Evolutionary conservation across 495 filamentous ascomycete species (phyloP).

Genomic region (Aspergillus coremiiformis): DNA sequence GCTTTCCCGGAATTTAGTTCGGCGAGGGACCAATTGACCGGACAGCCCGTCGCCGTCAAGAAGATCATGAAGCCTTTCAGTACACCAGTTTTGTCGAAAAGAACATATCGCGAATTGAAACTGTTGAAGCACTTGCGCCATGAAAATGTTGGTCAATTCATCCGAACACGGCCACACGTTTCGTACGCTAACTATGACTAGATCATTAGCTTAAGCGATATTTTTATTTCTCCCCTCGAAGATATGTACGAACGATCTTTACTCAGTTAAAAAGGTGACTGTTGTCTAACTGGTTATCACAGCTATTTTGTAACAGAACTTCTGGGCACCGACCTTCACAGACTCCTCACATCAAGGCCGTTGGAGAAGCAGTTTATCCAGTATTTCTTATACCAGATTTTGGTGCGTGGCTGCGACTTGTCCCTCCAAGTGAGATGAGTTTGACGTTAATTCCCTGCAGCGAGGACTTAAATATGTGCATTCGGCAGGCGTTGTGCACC

Average conservation of each 20-base stretch:
- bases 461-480: slow-evolving; percentile 98
- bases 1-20: slow-evolving; percentile 51
- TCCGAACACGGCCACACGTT: not conserved
- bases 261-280: not conserved
- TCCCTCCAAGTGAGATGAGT: not conserved
- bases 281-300: slow-evolving; percentile 18
- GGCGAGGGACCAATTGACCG: slow-evolving; percentile 93
- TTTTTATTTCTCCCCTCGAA: slow-evolving; percentile 98
- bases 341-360: slow-evolving; percentile 87
- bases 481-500: slow-evolving; percentile 95
- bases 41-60: slow-evolving; percentile 93
- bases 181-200: slow-evolving; percentile 31
- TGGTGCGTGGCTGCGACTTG: slow-evolving; percentile 47
- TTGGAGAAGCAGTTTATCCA: slow-evolving; percentile 99
- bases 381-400: slow-evolving; percentile 98
- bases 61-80: slow-evolving; percentile 99
- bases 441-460: slow-evolving; percentile 44
- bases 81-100: slow-evolving; percentile 92
- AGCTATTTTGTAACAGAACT: slow-evolving; percentile 98
- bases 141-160: slow-evolving; percentile 66
- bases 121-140: slow-evolving; percentile 92
- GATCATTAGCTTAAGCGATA: slow-evolving; percentile 97
- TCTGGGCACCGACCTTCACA: slow-evolving; percentile 91
- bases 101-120: slow-evolving; percentile 96
- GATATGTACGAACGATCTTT: slow-evolving; percentile 64